A percentile compares a stretch with the other conserved stretches of the same genome.
phyloP scores from a whole-genome alignment of 352 stramenopile species.

The Pythium rishiriense region DNA sequence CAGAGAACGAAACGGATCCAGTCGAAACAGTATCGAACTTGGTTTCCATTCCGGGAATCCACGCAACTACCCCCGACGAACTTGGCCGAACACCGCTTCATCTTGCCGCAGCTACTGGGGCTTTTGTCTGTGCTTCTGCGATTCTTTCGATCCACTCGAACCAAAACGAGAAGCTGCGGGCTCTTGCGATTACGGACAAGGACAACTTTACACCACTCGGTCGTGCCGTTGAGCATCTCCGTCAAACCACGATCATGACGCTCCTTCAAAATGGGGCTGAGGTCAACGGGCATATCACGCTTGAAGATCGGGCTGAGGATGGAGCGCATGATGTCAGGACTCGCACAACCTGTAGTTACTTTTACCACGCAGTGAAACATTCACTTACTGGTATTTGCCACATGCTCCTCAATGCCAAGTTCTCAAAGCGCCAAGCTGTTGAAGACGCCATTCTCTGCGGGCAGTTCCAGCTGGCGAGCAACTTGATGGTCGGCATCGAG shows the following conservation, averaged over 20 bases:
- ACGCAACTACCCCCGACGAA: slow-evolving; percentile 39
- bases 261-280: slow-evolving; percentile 62
- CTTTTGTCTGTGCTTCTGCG: slow-evolving; percentile 73
- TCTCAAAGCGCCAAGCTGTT: slow-evolving; percentile 68
- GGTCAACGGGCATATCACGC: slow-evolving; percentile 48
- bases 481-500: slow-evolving; percentile 61
- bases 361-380: slow-evolving; percentile 75
- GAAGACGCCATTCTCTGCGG: slow-evolving; percentile 70
- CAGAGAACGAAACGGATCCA: slow-evolving; percentile 49
- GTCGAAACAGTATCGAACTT: slow-evolving; percentile 81
- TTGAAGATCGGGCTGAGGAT: slow-evolving; percentile 14
- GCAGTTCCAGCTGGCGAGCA: slow-evolving; percentile 72
- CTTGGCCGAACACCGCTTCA: slow-evolving; percentile 65
- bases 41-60: slow-evolving; percentile 44
- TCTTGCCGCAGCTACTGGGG: slow-evolving; percentile 66
- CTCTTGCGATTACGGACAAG: slow-evolving; percentile 43
- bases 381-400: slow-evolving; percentile 74
- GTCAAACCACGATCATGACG: slow-evolving; percentile 76
- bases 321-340: not conserved
- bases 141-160: slow-evolving; percentile 41
- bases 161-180: slow-evolving; percentile 25
- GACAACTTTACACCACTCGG: slow-evolving; percentile 59
- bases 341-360: slow-evolving; percentile 57
- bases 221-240: slow-evolving; percentile 53
- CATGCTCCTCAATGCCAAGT: slow-evolving; percentile 74